These are phyloP conservation scores for Camellia oleifera DNA, from an alignment of 179 eudicot genomes.

Conservation along the genomic window DNA sequence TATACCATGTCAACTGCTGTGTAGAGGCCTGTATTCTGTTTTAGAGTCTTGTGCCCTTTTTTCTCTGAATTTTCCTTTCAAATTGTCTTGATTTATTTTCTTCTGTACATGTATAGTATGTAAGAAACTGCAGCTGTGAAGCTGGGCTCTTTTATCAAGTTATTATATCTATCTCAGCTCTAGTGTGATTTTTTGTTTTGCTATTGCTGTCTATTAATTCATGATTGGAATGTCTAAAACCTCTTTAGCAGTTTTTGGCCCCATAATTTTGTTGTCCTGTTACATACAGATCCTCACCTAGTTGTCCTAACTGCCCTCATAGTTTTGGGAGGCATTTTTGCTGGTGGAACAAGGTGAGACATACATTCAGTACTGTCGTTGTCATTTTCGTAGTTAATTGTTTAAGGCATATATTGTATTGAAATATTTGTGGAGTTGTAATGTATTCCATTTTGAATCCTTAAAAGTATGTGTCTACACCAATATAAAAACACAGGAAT, in stretches of 20 bases:
- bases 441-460: slow-evolving; percentile 15
- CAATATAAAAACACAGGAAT: slow-evolving; percentile 40
- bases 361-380: background rate
- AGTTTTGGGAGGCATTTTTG: slow-evolving; percentile 83
- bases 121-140: background rate
- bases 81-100: too few relatives aligned
- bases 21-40: background rate
- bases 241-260: background rate
- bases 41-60: background rate
- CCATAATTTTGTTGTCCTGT: slow-evolving; percentile 17
- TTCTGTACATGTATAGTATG: background rate
- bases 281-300: slow-evolving; percentile 38
- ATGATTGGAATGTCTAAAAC: background rate
- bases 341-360: slow-evolving; percentile 95
- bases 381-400: slow-evolving; percentile 2
- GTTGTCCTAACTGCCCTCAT: slow-evolving; percentile 70
- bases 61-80: background rate
- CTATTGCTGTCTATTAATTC: background rate
- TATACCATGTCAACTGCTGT: background rate
- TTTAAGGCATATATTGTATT: background rate
- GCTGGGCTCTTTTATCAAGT: background rate
- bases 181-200: background rate
- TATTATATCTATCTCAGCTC: background rate
- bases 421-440: slow-evolving; percentile 4
- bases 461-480: slow-evolving; percentile 55